Base-by-base conservation (phyloP, 352 stramenopile species). In the Globisporangium heterothallicum region DNA sequence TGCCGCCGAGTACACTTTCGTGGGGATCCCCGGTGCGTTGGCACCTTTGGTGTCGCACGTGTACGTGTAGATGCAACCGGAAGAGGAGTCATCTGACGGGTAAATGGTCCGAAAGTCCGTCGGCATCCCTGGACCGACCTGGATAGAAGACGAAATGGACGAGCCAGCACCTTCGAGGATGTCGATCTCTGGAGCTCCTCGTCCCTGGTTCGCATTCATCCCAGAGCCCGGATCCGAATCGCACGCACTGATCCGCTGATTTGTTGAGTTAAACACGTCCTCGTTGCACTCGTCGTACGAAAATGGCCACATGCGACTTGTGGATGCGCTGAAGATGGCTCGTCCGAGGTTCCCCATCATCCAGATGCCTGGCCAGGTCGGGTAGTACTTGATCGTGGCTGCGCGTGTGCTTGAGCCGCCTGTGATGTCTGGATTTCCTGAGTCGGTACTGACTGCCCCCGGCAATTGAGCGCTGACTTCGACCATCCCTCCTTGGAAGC, bases 131-230 rank as follows among this genome's bases (percentile, higher is more conserved):
- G 74, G 75, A 1, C 53, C 61, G 32, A 96, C 65, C 64, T 97
- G 88, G 12, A 94, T 74, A 25, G 84, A 92, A 35, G 78, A 78
- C 24, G 79, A 92, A 58, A 94, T 80, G 18, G 78, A 66, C 14
- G 62, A 66, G 16, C 85, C 67, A 32, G 53, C 61, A 66, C 80
- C 76, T 93, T 92, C 86, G 10, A 98, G 63, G 35, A 98, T 78
- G 67, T 98, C 89, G 63, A 98, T 97, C 71, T 98, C 90, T 0
- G 92, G 92, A 46, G 88, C 84, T 21, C 92, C 92, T n/a, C 92
- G 73, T 5, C 92, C 92, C 34, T 76, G 56, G 19, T 82, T 77
- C 1, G 79, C 57, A 69, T 96, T 76, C 69, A 98, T 58, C 4
- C 88, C 88, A 58, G 72, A 97, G 56, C 96, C 89, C 46, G 93